Conservation (phyloP, 2,329 filamentous ascomycete species). For the Pseudogymnoascus sp. region DNA sequence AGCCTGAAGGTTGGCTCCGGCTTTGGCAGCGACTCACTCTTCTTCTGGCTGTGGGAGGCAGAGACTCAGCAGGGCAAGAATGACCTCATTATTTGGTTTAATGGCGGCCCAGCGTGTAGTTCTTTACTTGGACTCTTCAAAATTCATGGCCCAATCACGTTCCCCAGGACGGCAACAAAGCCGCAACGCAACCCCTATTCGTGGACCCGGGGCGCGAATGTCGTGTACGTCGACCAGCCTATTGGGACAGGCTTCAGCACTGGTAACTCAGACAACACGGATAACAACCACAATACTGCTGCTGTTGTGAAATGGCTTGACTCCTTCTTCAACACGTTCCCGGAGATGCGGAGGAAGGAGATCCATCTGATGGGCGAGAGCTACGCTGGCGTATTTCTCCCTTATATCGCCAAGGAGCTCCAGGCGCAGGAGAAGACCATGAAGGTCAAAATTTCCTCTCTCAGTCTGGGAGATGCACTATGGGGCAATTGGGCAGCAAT, state of each 20-base stretch:
- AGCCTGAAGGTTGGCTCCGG: neutral
- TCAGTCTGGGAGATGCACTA: constrained; percentile 1
- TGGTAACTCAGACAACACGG: constrained; percentile 11
- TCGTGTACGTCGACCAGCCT: constrained; percentile 27
- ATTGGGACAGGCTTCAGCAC: constrained; percentile 25
- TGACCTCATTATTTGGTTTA: constrained; percentile 11
- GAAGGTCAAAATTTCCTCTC: neutral
- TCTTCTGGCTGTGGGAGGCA: constrained; percentile 12
- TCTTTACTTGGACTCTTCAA: constrained; percentile 9
- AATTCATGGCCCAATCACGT: constrained; percentile 10
- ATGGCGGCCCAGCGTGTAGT: constrained; percentile 10
- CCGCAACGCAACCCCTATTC: constrained; percentile 24
- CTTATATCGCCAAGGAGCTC: constrained; percentile 9
- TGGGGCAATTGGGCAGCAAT: constrained; percentile 9
- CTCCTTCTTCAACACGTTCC: constrained; percentile 7
- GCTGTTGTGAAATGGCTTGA: constrained; percentile 5
- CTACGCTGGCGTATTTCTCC: constrained; percentile 9
- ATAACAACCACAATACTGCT: neutral
- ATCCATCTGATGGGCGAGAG: constrained; percentile 12
- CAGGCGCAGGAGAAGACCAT: neutral
- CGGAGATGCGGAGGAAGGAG: neutral
- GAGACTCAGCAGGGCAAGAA: neutral
- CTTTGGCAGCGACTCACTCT: constrained; percentile 1
- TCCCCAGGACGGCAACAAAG: neutral
- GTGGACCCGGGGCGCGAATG: constrained; percentile 25